Base-by-base conservation (phyloP, 2,329 filamentous ascomycete species). In the Colletotrichum lini region DNA sequence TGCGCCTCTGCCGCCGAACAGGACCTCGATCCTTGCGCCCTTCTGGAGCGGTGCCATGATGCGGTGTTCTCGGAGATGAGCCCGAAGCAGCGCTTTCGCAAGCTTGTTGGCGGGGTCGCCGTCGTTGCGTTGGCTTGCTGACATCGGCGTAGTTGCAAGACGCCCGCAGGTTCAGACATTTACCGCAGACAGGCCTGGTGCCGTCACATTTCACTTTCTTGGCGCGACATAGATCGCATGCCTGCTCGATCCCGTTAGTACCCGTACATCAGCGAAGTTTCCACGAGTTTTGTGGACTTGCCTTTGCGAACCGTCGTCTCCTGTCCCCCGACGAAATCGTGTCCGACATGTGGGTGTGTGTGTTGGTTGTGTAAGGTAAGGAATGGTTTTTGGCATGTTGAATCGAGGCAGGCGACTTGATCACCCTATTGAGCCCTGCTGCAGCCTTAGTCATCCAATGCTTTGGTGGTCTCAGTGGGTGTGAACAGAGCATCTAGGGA, bases 141-240 rank as follows among this genome's bases (percentile, higher is more conserved):
- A 54, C 52, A 35, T 54, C 52, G 52, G 52, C 52, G 35, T 54
- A 54, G 52, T 54, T 54, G 30, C 52, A 54, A 4, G 23, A 2
- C 9, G 35, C 15, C 23, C 9, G 35, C 52, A 38, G 1, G 3
- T 35, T 26, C 4, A 54, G 52, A 2, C 30, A 54, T 2, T 16
- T 54, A 5, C 15, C 35, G 35, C 52, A 54, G 15, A 35, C 35
- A 4, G 52, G 52, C 2, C 52, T 54, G 26, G 15, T 0, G 26
- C 30, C 52, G 26, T 54, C 52, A 6, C 52, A 54, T 5, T 38
- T 38, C 23, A 54, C 30, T 30, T 54, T 54, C 26, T 54, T 54
- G 15, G 13, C 35, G 26, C 52, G 52, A 38, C 52, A 54, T 1
- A 5, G 35, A 26, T 54, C 52, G 0, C 52, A 54, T 9, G 52